phyloP scores from a whole-genome alignment of 768 basidiomycete genomes.

The Agrocybe pediades region DNA sequence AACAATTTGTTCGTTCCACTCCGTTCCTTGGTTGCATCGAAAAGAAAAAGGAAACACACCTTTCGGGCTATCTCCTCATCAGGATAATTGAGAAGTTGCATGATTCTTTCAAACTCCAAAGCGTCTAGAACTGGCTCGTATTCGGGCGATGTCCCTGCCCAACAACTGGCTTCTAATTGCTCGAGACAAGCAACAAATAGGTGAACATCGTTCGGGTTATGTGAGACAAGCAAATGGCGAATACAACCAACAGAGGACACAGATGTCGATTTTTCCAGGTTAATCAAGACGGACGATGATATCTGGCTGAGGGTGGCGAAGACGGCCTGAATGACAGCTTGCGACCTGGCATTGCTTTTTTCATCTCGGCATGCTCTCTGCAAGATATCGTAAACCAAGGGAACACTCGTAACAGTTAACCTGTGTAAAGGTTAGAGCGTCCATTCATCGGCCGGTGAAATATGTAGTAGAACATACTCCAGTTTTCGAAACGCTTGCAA shows the following conservation, averaged over 20 bases:
- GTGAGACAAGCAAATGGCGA: constrained; percentile 58
- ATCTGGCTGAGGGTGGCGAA: constrained; percentile 36
- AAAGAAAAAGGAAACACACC: too few species aligned
- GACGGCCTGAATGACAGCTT: constrained; percentile 33
- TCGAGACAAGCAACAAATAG: constrained; percentile 67
- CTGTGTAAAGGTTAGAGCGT: constrained; percentile 3
- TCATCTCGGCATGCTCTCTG: constrained; percentile 4
- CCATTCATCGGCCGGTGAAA: too few species aligned
- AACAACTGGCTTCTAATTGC: constrained; percentile 55
- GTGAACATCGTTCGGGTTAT: constrained; percentile 61
- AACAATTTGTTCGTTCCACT: too few species aligned
- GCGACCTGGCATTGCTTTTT: constrained; percentile 3
- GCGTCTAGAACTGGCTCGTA: constrained; percentile 60
- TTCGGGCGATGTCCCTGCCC: constrained; percentile 65
- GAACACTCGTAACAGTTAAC: constrained; percentile 11
- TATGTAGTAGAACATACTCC: constrained; percentile 16
- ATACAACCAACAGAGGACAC: constrained; percentile 47
- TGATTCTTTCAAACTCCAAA: constrained; percentile 73
- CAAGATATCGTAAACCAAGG: constrained; percentile 20
- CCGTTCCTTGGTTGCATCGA: too few species aligned
- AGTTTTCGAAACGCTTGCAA: constrained; percentile 15
- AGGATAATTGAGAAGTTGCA: constrained; percentile 63
- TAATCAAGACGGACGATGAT: constrained; percentile 24
- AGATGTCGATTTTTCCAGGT: constrained; percentile 22
- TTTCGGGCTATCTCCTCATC: constrained; percentile 61